Conservation (phyloP, 2,329 filamentous ascomycete species). For the Alternaria metachromatica region DNA sequence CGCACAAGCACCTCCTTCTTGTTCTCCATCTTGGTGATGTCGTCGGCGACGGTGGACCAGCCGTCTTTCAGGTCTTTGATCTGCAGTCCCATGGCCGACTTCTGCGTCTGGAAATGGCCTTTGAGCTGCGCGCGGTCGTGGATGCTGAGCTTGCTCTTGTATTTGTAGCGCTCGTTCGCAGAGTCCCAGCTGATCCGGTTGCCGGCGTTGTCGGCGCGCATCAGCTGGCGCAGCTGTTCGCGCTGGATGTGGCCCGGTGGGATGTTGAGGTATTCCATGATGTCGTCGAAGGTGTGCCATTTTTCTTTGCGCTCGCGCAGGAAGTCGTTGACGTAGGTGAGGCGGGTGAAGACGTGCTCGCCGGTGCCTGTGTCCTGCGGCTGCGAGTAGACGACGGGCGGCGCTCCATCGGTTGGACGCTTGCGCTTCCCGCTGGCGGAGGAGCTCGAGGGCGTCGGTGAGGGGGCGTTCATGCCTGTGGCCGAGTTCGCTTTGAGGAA, state of each 20-base stretch:
- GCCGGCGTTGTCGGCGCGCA: constrained; percentile 64
- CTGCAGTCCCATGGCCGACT: constrained; percentile 78
- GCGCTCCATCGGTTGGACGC: constrained; percentile 58
- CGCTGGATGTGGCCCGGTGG: constrained; percentile 65
- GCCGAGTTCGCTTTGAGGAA: constrained; percentile 41
- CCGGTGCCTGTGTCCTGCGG: constrained; percentile 78
- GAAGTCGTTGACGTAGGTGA: constrained; percentile 79
- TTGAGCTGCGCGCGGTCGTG: constrained; percentile 78
- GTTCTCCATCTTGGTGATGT: constrained; percentile 77
- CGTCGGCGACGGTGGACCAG: constrained; percentile 83
- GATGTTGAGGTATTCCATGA: constrained; percentile 81
- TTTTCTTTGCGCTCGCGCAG: constrained; percentile 64
- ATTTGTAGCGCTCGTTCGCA: constrained; percentile 74
- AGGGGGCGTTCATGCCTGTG: constrained; percentile 61
- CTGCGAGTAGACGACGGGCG: constrained; percentile 71
- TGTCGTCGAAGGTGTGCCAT: constrained; percentile 73
- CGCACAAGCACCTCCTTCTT: constrained; percentile 84
- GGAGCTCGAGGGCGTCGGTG: constrained; percentile 61
- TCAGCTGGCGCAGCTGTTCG: constrained; percentile 66
- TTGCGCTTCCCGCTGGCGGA: constrained; percentile 61
- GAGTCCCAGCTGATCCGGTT: constrained; percentile 67
- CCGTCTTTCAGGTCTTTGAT: constrained; percentile 96
- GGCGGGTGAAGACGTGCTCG: constrained; percentile 82
- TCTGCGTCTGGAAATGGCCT: constrained; percentile 79
- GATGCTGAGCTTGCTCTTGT: constrained; percentile 85